These are phyloP conservation scores for Xylariaceae sp. DNA, from an alignment of 2,329 filamentous ascomycete species.

Conservation along the genomic window DNA sequence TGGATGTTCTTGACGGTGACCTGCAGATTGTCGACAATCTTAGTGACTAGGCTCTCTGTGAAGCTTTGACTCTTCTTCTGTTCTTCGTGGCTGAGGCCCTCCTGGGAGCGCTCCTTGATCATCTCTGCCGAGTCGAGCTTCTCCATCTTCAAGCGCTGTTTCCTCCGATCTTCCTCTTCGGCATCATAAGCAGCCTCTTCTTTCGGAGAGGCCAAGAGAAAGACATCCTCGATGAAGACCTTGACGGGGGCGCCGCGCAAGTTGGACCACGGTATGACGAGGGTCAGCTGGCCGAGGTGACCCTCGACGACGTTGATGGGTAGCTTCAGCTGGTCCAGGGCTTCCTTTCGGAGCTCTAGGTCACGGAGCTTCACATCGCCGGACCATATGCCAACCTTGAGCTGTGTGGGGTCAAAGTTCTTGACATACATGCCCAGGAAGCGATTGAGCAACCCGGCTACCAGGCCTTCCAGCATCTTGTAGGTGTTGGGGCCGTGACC, in stretches of 20 bases:
- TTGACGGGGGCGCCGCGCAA: slow-evolving; percentile 90
- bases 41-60: slow-evolving; percentile 88
- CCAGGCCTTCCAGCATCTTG: slow-evolving; percentile 93
- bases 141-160: slow-evolving; percentile 95
- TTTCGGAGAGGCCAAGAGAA: slow-evolving; percentile 88
- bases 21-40: slow-evolving; percentile 97
- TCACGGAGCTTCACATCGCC: slow-evolving; percentile 95
- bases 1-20: slow-evolving; percentile 98
- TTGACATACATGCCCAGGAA: slow-evolving; percentile 99
- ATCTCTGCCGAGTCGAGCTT: slow-evolving; percentile 96
- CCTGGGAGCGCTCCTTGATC: slow-evolving; percentile 85
- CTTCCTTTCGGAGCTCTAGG: slow-evolving; percentile 88
- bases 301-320: slow-evolving; percentile 96
- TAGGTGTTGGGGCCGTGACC: slow-evolving; percentile 63
- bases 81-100: slow-evolving; percentile 91
- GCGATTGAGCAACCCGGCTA: slow-evolving; percentile 95
- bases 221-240: slow-evolving; percentile 95
- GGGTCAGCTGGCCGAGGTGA: slow-evolving; percentile 85
- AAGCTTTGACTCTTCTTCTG: slow-evolving; percentile 98
- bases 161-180: slow-evolving; percentile 83
- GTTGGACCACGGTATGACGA: slow-evolving; percentile 97
- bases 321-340: slow-evolving; percentile 92
- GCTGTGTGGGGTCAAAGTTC: slow-evolving; percentile 96
- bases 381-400: slow-evolving; percentile 98
- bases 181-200: slow-evolving; percentile 92